A percentile compares a stretch with the other conserved stretches of the same genome.
Evolutionary conservation across 345 rosid species (phyloP).

Genomic region (Arabis hirsuta): DNA sequence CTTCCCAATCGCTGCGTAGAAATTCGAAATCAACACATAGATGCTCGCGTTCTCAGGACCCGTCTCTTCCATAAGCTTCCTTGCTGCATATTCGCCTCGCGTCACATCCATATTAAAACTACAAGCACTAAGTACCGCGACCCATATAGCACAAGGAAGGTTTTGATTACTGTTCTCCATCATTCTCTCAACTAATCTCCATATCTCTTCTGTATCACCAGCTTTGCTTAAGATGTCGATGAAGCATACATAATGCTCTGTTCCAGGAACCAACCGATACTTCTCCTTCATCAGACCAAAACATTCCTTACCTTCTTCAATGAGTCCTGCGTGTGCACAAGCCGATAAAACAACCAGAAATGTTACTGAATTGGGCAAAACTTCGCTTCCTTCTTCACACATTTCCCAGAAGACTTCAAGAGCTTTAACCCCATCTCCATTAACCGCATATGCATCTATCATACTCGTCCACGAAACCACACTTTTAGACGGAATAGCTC

Average conservation of each 20-base stretch:
- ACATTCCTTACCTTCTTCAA: slow-evolving; percentile 61
- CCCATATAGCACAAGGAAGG: slow-evolving; percentile 57
- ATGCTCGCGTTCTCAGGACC: slow-evolving; percentile 54
- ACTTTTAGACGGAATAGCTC: slow-evolving; percentile 46
- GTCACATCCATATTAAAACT: slow-evolving; percentile 57
- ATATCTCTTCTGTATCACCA: slow-evolving; percentile 61
- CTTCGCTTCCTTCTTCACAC: slow-evolving; percentile 49
- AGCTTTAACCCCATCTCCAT: slow-evolving; percentile 65
- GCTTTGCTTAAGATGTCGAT: slow-evolving; percentile 70
- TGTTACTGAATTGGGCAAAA: slow-evolving; percentile 68
- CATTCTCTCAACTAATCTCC: slow-evolving; percentile 56
- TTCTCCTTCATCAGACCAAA: slow-evolving; percentile 55
- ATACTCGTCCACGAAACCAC: slow-evolving; percentile 84
- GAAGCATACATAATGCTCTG: slow-evolving; percentile 72
- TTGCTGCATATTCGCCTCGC: slow-evolving; percentile 65
- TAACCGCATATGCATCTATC: slow-evolving; percentile 75
- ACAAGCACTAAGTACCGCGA: slow-evolving; percentile 62
- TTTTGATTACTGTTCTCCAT: slow-evolving; percentile 35
- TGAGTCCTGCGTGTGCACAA: slow-evolving; percentile 77
- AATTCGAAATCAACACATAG: slow-evolving; percentile 62
- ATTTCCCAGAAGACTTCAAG: slow-evolving; percentile 60
- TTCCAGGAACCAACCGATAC: slow-evolving; percentile 48
- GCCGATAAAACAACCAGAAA: slow-evolving; percentile 81
- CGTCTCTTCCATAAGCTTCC: slow-evolving; percentile 54
- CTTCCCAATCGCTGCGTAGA: slow-evolving; percentile 62